Percentiles rank a stretch among this genome's conserved stretches.
phyloP scores from a whole-genome alignment of 768 basidiomycete genomes.

The Kwoniella newhampshirensis region DNA sequence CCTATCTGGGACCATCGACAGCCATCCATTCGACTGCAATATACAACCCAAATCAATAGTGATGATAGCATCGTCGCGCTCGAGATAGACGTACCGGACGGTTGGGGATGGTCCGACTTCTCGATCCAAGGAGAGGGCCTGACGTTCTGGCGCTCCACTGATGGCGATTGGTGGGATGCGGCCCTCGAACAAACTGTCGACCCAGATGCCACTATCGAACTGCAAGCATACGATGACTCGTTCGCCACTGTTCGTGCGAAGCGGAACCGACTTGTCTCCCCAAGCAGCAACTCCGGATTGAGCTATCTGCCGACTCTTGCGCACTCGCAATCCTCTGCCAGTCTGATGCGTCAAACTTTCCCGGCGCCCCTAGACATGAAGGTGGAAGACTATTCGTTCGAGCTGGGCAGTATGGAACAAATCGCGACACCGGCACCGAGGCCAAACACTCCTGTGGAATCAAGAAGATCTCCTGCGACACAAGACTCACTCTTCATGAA shows the following conservation, averaged over 20 bases:
- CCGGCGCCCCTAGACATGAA: constrained; percentile 15
- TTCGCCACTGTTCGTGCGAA: constrained; percentile 30
- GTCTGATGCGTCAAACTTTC: constrained; percentile 26
- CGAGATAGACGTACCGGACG: constrained; percentile 29
- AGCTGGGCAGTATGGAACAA: constrained; percentile 21
- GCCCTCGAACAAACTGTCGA: background rate
- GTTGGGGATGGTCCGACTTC: constrained; percentile 38
- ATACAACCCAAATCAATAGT: constrained; percentile 7
- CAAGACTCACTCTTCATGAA: background rate
- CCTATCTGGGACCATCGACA: constrained; percentile 18
- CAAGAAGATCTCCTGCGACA: background rate
- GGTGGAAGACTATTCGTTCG: constrained; percentile 43
- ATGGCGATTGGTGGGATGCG: constrained; percentile 20
- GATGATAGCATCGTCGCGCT: constrained; percentile 3
- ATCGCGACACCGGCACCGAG: constrained; percentile 1
- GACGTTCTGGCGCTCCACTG: constrained; percentile 22
- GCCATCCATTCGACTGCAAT: constrained; percentile 27
- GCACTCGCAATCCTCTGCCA: constrained; percentile 14
- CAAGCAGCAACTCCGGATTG: background rate
- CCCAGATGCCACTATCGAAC: constrained; percentile 14
- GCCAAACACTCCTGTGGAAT: constrained; percentile 1
- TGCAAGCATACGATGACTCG: constrained; percentile 26
- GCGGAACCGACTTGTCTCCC: background rate
- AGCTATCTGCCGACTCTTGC: background rate
- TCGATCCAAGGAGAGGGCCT: constrained; percentile 24